Evolutionary conservation across 345 rosid species (phyloP), one percentile per base, ranked within the genome.

Genomic region (Toxicodendron radicans): DNA sequence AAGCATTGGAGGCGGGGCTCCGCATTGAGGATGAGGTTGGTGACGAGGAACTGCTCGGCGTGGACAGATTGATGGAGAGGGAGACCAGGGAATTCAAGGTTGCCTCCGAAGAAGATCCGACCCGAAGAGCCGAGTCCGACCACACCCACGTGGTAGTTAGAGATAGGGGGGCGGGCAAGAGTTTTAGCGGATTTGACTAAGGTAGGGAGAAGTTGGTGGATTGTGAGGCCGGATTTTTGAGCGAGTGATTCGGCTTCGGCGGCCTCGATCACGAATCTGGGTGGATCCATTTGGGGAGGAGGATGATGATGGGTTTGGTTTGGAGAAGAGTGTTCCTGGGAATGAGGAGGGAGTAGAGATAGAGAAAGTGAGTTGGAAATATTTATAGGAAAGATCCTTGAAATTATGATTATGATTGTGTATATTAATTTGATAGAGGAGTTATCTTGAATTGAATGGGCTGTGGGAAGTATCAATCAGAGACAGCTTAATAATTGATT

Each of bases 31-130:
- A 81, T 70, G 77, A 95, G 93, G 59, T 93, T 95, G 70, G 97
- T 91, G 79, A 93, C 66, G 83, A 95, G 97, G 83, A 93, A 93
- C 66, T 95, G 99, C 69, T 95, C 99, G 76, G 99, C 99, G 85
- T 95, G 99, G 78, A 95, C 83, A 30, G 97, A 84, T 43, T 91
- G 93, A 75, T 91, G 85, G 79, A 95, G 98, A 46, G 99, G 98
- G 69, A 95, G 95, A 33, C 89, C 91, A 10, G 97, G 93, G 78
- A 95, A 95, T 71, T 95, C 99, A 4, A 95, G 76, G 74, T 95
- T 95, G 73, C 72, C 93, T 7, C 99, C 99, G 68, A 91, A 69
- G 87, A 83, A 95, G 86, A 95, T 84, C 70, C 97, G 90, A 68
- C 98, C 98, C 21, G 98, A 89, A 10, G 93, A 83, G 18, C 99